phyloP scores from a whole-genome alignment of 2,329 filamentous ascomycete genomes.

The Pseudogymnoascus sp. region DNA sequence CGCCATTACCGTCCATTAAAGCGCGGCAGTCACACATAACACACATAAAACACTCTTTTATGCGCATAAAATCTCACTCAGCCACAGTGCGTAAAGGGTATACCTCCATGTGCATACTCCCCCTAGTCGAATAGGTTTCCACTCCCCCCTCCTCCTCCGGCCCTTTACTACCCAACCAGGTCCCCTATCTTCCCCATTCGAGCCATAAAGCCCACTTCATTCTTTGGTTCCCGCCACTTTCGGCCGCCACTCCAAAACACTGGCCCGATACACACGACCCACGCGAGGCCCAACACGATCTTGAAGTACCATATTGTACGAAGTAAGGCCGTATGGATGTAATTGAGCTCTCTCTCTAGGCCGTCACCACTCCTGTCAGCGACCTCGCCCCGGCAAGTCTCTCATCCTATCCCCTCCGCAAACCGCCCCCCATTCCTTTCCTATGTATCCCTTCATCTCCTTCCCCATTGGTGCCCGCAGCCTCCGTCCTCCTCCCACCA shows the following conservation, averaged over 20 bases:
- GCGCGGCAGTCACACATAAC: neutral
- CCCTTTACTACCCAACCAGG: neutral
- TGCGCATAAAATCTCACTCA: neutral
- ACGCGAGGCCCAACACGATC: neutral
- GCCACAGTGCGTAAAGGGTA: neutral
- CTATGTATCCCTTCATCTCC: neutral
- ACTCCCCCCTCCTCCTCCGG: neutral
- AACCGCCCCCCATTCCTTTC: neutral
- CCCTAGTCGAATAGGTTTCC: neutral
- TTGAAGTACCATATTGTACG: conserved; percentile 16
- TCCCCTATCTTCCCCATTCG: neutral
- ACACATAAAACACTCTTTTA: conserved; percentile 2
- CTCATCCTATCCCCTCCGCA: neutral
- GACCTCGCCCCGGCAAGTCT: neutral
- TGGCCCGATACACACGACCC: neutral
- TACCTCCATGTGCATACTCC: neutral
- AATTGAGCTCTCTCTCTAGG: neutral
- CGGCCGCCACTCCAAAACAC: neutral
- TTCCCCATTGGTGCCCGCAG: neutral
- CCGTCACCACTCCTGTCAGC: neutral
- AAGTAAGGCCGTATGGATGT: neutral
- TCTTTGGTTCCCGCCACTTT: neutral
- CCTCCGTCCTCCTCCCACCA: neutral
- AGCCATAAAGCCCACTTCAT: neutral
- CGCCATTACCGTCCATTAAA: neutral